Conservation (phyloP, 2,329 filamentous ascomycete genomes). For the Sporothrix brunneoviolacea region DNA sequence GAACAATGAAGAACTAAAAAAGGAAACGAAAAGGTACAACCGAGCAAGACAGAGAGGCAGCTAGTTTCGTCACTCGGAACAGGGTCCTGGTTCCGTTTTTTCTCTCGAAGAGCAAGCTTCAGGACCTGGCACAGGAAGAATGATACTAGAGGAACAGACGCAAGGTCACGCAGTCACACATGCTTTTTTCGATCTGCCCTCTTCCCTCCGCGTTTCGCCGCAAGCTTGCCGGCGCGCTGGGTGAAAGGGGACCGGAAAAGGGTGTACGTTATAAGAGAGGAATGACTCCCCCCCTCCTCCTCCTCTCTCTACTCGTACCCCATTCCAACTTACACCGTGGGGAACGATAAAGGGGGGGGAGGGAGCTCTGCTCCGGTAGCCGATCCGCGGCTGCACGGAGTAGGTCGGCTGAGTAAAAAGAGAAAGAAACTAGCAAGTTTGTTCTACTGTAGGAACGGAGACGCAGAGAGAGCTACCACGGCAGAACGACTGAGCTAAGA, state of each 20-base stretch:
- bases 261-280: background rate
- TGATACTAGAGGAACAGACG: too few relatives aligned
- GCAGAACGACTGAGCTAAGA: too few relatives aligned
- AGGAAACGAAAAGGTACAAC: constrained; percentile 6
- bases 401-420: constrained; percentile 14
- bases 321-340: too few relatives aligned
- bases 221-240: constrained; percentile 1
- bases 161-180: background rate
- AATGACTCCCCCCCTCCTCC: background rate
- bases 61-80: constrained; percentile 4
- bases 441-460: too few relatives aligned
- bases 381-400: constrained; percentile 19
- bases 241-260: background rate
- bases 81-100: too few relatives aligned
- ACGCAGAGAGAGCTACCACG: background rate
- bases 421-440: background rate
- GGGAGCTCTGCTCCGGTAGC: constrained; percentile 3
- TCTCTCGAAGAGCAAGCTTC: too few relatives aligned
- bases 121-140: too few relatives aligned
- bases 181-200: background rate
- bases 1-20: background rate
- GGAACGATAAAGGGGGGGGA: background rate
- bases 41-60: constrained; percentile 1
- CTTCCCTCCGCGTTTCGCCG: constrained; percentile 14
- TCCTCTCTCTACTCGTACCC: too few relatives aligned